These are phyloP conservation scores for Ligustrum vulgare DNA, from an alignment of 257 asterid species.

Conservation along the genomic window DNA sequence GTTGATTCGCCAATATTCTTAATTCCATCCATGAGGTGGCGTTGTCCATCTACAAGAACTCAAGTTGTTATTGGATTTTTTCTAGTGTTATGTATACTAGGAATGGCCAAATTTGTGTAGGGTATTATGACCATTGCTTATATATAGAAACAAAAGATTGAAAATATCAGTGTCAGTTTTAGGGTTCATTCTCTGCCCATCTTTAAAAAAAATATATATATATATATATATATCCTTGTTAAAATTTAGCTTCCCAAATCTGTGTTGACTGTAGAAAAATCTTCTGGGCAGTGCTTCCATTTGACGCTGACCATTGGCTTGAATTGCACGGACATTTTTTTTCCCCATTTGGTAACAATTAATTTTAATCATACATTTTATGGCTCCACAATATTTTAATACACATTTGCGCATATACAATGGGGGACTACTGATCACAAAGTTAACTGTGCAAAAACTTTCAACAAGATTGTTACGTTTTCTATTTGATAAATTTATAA, in stretches of 20 bases:
- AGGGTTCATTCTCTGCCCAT: not conserved
- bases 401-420: too few relatives aligned
- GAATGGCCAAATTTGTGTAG: not conserved
- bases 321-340: not conserved
- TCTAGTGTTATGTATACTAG: constrained; percentile 20
- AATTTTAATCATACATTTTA: too few relatives aligned
- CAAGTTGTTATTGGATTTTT: not conserved
- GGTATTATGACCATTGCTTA: not conserved
- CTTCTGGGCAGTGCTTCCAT: not conserved
- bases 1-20: not conserved
- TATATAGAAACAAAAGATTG: not conserved
- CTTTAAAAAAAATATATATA: too few relatives aligned
- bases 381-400: too few relatives aligned
- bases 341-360: too few relatives aligned
- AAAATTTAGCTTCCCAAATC: constrained; percentile 24
- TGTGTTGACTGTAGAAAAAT: constrained; percentile 8
- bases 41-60: not conserved
- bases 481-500: too few relatives aligned
- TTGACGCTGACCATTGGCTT: not conserved
- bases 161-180: not conserved
- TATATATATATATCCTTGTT: too few relatives aligned
- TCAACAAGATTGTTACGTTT: too few relatives aligned
- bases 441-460: too few relatives aligned
- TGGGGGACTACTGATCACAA: too few relatives aligned
- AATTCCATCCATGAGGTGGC: not conserved